These are phyloP conservation scores for Kuraishia ogatae DNA, from an alignment of 805 yeast genomes.

Conservation along the genomic window DNA sequence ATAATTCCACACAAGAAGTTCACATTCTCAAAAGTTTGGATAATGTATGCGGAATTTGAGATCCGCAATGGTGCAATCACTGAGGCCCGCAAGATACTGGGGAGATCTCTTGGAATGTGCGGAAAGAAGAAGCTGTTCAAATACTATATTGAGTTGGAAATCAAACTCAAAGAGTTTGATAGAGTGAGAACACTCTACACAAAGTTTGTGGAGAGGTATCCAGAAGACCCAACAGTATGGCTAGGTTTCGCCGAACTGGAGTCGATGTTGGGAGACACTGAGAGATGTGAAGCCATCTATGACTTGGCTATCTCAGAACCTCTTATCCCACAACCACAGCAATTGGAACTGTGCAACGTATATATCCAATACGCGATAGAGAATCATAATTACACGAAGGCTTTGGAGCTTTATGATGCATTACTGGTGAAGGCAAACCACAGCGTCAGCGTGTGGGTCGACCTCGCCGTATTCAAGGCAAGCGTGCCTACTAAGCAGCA, in stretches of 20 bases:
- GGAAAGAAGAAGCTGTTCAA: constrained; percentile 52
- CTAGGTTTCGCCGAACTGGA: constrained; percentile 63
- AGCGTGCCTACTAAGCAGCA: constrained; percentile 52
- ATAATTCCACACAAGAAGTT: constrained; percentile 50
- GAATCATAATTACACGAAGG: constrained; percentile 45
- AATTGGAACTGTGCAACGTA: constrained; percentile 7
- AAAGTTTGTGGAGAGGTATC: constrained; percentile 46
- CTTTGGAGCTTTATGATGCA: constrained; percentile 40
- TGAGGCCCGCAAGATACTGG: constrained; percentile 59
- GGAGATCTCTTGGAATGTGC: constrained; percentile 60
- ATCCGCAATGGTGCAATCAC: constrained; percentile 46
- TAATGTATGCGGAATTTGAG: constrained; percentile 61
- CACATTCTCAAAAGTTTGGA: constrained; percentile 72
- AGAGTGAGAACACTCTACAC: constrained; percentile 69
- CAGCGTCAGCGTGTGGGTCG: constrained; percentile 44
- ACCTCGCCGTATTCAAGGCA: constrained; percentile 64
- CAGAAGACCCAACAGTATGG: constrained; percentile 40
- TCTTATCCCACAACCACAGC: constrained; percentile 3
- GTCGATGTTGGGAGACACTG: constrained; percentile 53
- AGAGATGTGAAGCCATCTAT: constrained; percentile 57
- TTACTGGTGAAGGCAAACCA: constrained; percentile 23
- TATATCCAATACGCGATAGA: constrained; percentile 56
- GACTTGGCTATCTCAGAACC: constrained; percentile 28
- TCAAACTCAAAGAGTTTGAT: constrained; percentile 65
- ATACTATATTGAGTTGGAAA: constrained; percentile 63